Base-by-base conservation (phyloP, 257 asterid species). In the Jasminum sambac region DNA sequence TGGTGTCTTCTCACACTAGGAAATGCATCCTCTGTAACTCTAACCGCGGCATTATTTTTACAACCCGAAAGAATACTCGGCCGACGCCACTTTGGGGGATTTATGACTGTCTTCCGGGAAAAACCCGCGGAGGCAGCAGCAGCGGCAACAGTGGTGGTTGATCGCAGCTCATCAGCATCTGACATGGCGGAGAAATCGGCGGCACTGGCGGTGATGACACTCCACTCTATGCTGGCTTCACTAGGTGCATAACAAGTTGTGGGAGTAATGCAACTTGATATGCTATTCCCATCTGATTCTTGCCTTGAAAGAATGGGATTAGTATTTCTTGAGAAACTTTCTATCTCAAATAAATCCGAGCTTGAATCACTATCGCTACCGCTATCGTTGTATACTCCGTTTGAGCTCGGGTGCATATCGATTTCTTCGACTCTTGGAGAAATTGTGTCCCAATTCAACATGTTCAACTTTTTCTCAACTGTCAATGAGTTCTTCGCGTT, bases 211-310 rank as follows among this genome's bases (percentile, higher is more conserved):
- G 98, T 90, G 3, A 85, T 76, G 2, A 90, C 89, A 21, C 96
- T 92, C 98, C 96, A 90, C 72, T 90, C 96, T 67, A 92, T 78
- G 75, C 98, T 92, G 23, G 88, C 96, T 74, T 92, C 96, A 8
- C 98, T 92, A n/a, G 96, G 96, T 4, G 95, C 92, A 57, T 91
- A 87, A 66, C 89, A 84, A 0, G 80, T 72, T 7, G 77, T 37
- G 44, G 80, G 87, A 14, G 83, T 63, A 23, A 69, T 21, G 6
- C 81, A 71, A 40, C 78, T 71, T 3, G 82, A 77, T 77, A 79
- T 71, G 10, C 84, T 72, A n/a, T 77, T 73, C 7, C 82, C 71
- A n/a, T 79, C 87, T 13, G 92, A 83, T 7, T 73, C 83, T 59
- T 80, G 86, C 71, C 91, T 77, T 41, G 74, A 67, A 11, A 74